These are phyloP conservation scores for Epichloe typhina DNA, from an alignment of 2,329 filamentous ascomycete genomes.

Conservation along the genomic window DNA sequence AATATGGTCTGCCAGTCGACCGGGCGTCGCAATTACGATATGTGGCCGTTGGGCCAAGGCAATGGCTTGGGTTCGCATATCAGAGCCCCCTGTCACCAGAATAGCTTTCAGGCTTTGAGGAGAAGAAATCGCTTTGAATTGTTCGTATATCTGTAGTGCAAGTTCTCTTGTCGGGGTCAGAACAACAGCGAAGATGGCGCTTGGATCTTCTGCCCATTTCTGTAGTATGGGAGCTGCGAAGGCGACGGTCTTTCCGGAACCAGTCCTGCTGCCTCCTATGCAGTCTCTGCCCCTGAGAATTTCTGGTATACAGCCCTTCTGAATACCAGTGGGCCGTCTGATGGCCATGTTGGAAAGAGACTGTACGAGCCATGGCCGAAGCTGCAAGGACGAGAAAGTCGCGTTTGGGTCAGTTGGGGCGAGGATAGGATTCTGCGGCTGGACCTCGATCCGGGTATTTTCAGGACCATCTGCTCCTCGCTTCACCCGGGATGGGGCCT, in stretches of 20 bases:
- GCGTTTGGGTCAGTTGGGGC: constrained; percentile 43
- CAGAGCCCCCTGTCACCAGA: constrained; percentile 81
- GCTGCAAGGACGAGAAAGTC: constrained; percentile 58
- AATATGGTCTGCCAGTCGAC: constrained; percentile 87
- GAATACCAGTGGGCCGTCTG: constrained; percentile 79
- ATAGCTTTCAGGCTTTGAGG: constrained; percentile 77
- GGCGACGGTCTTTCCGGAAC: constrained; percentile 93
- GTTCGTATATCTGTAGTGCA: constrained; percentile 90
- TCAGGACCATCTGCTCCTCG: constrained; percentile 17
- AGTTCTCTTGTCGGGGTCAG: constrained; percentile 86
- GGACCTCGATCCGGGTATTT: constrained; percentile 7
- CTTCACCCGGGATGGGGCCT: constrained; percentile 41
- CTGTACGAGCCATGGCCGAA: constrained; percentile 77
- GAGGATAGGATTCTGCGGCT: constrained; percentile 24
- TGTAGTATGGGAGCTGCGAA: constrained; percentile 93
- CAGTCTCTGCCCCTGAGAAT: constrained; percentile 86
- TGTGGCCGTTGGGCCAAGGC: constrained; percentile 73
- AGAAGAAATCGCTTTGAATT: constrained; percentile 84
- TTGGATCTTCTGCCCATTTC: constrained; percentile 83
- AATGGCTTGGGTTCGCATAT: constrained; percentile 85
- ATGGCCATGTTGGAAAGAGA: constrained; percentile 70
- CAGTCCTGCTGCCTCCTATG: constrained; percentile 87
- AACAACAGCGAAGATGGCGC: constrained; percentile 79
- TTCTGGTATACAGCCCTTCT: constrained; percentile 82
- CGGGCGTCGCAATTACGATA: constrained; percentile 87